Percentiles rank a stretch among this genome's conserved stretches.
phyloP scores from a whole-genome alignment of 495 filamentous ascomycete species.

The Daldinia vernicosa region DNA sequence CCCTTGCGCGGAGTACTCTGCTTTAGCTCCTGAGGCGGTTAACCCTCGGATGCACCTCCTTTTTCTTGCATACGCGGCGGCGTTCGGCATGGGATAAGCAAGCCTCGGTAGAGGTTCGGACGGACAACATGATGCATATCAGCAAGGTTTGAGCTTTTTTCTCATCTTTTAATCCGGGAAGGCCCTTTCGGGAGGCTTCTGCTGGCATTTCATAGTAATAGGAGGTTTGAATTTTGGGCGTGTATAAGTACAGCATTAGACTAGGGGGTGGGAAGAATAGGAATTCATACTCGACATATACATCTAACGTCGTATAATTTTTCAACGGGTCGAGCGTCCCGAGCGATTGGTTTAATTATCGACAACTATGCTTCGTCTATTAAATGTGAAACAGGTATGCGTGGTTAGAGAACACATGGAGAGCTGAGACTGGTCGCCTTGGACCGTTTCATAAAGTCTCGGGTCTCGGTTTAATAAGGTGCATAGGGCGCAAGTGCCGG shows the following conservation, averaged over 20 bases:
- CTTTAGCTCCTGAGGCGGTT: constrained; percentile 20
- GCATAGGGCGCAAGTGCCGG: background rate
- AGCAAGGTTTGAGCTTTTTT: constrained; percentile 21
- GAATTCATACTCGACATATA: constrained; percentile 19
- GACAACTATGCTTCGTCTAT: background rate
- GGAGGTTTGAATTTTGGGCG: constrained; percentile 3
- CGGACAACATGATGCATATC: constrained; percentile 26
- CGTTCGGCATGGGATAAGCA: constrained; percentile 31
- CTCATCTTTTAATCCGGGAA: constrained; percentile 7
- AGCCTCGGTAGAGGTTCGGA: constrained; percentile 21
- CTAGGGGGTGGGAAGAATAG: background rate
- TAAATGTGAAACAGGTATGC: background rate
- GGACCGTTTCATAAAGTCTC: constrained; percentile 16
- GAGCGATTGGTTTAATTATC: background rate
- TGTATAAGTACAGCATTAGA: constrained; percentile 36
- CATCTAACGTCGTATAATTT: background rate
- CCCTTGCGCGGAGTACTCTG: constrained; percentile 35
- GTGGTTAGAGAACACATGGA: constrained; percentile 2
- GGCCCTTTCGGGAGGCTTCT: background rate
- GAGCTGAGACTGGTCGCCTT: constrained; percentile 8
- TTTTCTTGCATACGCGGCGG: constrained; percentile 34
- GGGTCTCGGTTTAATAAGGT: constrained; percentile 11
- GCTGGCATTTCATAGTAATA: constrained; percentile 14
- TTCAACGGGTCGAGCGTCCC: background rate
- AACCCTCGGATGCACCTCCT: background rate